A percentile compares a stretch with the other conserved stretches of the same genome.
Conservation (phyloP, 768 basidiomycete genomes). For the Termitomyces sp. region DNA sequence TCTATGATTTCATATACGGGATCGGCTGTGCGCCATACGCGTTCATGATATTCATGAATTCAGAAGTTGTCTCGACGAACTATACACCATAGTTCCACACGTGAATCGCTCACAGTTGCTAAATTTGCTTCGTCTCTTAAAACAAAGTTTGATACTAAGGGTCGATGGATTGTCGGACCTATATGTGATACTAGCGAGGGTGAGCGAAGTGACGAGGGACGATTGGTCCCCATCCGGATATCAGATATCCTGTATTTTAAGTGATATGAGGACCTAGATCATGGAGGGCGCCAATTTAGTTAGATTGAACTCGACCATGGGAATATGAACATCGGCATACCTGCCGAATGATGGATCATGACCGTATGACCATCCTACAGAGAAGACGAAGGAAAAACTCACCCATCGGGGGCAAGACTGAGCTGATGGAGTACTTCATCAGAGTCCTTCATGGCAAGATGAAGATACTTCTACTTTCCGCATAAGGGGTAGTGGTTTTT, state of each 20-base stretch:
- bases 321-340: neutral
- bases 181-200: neutral
- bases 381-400: neutral
- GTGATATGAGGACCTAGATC: neutral
- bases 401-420: neutral
- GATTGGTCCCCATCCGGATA: neutral
- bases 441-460: no score
- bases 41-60: neutral
- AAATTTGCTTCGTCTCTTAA: neutral
- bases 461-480: neutral
- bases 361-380: neutral
- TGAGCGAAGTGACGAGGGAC: neutral
- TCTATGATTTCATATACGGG: neutral
- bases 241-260: neutral
- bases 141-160: neutral
- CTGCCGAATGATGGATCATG: neutral
- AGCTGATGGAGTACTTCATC: neutral
- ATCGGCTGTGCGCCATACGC: neutral
- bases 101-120: no score
- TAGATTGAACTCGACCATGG: conserved; percentile 1
- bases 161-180: neutral
- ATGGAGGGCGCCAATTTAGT: conserved; percentile 3
- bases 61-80: neutral
- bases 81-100: neutral
- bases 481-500: neutral